A percentile compares a stretch with the other conserved stretches of the same genome.
These are phyloP conservation scores for Xylaria sp. DNA, from an alignment of 495 filamentous ascomycete genomes.

Conservation along the genomic window DNA sequence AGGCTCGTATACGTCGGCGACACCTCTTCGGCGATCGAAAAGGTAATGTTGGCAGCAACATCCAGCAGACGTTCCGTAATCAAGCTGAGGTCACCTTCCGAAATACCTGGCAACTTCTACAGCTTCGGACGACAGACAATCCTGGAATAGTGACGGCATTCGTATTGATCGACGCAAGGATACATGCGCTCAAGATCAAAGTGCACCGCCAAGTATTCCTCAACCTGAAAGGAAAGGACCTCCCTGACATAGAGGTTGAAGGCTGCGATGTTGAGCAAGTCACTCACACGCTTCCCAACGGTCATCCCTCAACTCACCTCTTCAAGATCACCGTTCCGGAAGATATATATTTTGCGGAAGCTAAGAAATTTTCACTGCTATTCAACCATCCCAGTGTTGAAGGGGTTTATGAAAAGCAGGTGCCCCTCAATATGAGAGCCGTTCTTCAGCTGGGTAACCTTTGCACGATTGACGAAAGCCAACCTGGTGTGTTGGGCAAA, in stretches of 20 bases:
- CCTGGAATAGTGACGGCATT: constrained; percentile 89
- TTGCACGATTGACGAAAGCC: constrained; percentile 94
- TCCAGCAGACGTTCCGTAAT: constrained; percentile 88
- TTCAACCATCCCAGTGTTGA: constrained; percentile 95
- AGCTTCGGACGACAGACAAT: constrained; percentile 77
- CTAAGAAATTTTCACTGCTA: constrained; percentile 78
- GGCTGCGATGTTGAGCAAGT: constrained; percentile 91
- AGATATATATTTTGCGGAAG: constrained; percentile 81
- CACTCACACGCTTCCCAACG: constrained; percentile 90
- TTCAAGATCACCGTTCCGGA: constrained; percentile 93
- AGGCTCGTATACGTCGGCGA: constrained; percentile 83
- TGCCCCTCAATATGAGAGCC: constrained; percentile 83
- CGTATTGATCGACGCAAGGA: constrained; percentile 90
- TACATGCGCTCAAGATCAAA: constrained; percentile 85
- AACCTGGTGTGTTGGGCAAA: constrained; percentile 88
- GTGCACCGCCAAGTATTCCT: constrained; percentile 90
- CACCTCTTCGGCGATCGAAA: constrained; percentile 91
- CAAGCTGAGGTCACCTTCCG: constrained; percentile 88
- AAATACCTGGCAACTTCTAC: constrained; percentile 93
- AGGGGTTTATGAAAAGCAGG: constrained; percentile 93
- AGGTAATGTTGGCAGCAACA: constrained; percentile 70
- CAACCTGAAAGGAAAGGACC: constrained; percentile 83
- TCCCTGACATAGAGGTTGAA: constrained; percentile 88
- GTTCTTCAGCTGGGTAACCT: constrained; percentile 86
- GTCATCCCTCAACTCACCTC: constrained; percentile 89